Evolutionary conservation across 495 filamentous ascomycete genomes (phyloP), one percentile per base, ranked within the genome.

Genomic region (Schizothecium vesticola): DNA sequence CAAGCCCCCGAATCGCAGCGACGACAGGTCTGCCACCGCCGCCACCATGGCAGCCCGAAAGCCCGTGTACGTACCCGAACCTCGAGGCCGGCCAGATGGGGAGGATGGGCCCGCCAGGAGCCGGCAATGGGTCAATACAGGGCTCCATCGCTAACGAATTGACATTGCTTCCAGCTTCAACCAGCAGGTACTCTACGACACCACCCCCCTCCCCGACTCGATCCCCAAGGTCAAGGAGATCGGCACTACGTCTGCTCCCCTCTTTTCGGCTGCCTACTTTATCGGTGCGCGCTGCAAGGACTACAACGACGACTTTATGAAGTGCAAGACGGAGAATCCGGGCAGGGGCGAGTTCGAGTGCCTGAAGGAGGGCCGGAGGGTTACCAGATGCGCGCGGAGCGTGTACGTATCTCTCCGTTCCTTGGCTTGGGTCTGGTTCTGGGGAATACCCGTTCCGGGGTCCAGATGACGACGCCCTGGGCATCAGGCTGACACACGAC

Each of bases 281-380:
- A 99, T 99, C 78, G 95, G 95, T 60, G 93, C 92, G 69, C 88
- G 94, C 73, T 99, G 95, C 88, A 89, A 86, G 75, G 84, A 91
- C 60, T 99, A 92, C 84, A 99, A 97, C 81, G 95, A 99, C 83
- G 95, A 99, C 81, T 99, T 88, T 81, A 98, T 99, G 93, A 88
- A 95, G 81, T 99, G 95, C 88, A 99, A 98, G 89, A 90, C 86
- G 62, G 92, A 96, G 83, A 86, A 84, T 74, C 86, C 91, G 59
- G 96, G 95, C 64, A 87, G 83, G 80, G 96, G 94, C 69, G 96
- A 98, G 83, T 79, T 96, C 61, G 93, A 97, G 65, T 99, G 95
- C 80, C 80, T 99, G 85, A 92, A 90, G 86, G 95, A 99, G 81
- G 95, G 95, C 56, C 85, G 95, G 78, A 93, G 94, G 80, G 95